phyloP scores from a whole-genome alignment of 1,139 yeast species.

The Pichia sp. region DNA sequence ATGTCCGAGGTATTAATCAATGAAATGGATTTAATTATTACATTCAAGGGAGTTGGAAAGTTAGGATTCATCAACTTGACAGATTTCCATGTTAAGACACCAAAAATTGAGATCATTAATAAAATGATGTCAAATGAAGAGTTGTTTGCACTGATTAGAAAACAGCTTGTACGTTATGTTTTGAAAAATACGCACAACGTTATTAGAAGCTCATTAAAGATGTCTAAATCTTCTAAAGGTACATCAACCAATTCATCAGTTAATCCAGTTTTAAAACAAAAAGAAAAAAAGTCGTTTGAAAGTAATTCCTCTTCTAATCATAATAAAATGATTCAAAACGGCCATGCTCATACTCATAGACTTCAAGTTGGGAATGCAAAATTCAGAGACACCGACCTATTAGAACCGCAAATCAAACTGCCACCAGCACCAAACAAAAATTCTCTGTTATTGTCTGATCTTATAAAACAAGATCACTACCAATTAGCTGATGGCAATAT shows the following conservation, averaged over 20 bases:
- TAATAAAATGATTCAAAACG: no score
- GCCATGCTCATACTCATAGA: not conserved
- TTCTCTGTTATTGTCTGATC: not conserved
- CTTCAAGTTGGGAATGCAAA: no score
- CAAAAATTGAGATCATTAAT: constrained; percentile 56
- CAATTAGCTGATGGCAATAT: not conserved
- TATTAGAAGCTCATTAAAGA: constrained; percentile 54
- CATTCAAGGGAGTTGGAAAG: constrained; percentile 71
- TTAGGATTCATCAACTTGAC: constrained; percentile 66
- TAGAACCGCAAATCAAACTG: no score
- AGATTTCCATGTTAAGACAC: constrained; percentile 57
- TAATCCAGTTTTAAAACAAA: constrained; percentile 10
- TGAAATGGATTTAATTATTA: constrained; percentile 50
- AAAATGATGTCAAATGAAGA: constrained; percentile 80
- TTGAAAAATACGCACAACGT: constrained; percentile 74
- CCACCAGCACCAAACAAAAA: no score
- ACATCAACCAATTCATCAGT: constrained; percentile 9
- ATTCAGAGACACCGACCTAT: no score
- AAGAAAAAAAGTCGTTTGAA: not conserved
- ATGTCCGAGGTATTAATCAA: constrained; percentile 52
- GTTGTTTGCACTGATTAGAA: constrained; percentile 54
- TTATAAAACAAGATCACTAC: not conserved
- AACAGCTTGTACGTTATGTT: constrained; percentile 62
- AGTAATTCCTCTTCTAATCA: not conserved
- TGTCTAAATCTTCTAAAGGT: constrained; percentile 10